phyloP scores from a whole-genome alignment of 1,139 yeast species.

The Zygosaccharomyces sapae region DNA sequence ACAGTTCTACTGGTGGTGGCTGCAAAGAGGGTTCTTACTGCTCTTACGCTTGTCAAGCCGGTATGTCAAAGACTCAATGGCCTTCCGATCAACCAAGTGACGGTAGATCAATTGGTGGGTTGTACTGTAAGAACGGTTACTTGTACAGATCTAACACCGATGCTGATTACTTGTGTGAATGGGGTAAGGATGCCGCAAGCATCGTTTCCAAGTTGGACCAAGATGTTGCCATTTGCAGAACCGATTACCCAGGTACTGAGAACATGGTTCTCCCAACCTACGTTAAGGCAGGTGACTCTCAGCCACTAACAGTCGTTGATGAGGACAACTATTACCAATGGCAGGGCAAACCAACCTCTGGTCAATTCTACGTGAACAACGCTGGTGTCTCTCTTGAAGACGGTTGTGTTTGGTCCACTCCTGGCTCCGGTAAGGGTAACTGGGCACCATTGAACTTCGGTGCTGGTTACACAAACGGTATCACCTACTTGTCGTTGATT shows the following conservation, averaged over 20 bases:
- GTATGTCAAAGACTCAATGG: constrained; percentile 91
- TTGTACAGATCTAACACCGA: constrained; percentile 63
- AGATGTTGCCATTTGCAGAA: constrained; percentile 73
- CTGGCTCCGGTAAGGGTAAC: constrained; percentile 83
- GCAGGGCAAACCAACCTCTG: constrained; percentile 79
- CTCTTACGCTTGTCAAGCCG: constrained; percentile 83
- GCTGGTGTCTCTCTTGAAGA: constrained; percentile 87
- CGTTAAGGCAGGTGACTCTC: constrained; percentile 54
- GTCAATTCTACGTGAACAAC: constrained; percentile 95
- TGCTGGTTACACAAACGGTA: constrained; percentile 77
- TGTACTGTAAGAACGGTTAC: constrained; percentile 63
- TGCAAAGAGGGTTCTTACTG: constrained; percentile 77
- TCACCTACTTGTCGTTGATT: constrained; percentile 81
- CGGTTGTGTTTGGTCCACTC: constrained; percentile 91
- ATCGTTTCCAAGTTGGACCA: constrained; percentile 54
- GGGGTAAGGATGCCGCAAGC: constrained; percentile 64
- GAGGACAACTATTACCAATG: constrained; percentile 72
- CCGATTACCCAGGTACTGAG: constrained; percentile 87
- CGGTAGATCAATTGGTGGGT: constrained; percentile 80
- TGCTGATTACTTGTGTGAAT: constrained; percentile 63
- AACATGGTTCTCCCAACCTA: constrained; percentile 80
- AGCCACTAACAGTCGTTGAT: constrained; percentile 74
- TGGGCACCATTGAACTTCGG: constrained; percentile 98
- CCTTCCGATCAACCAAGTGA: constrained; percentile 65
- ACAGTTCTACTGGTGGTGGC: constrained; percentile 57